phyloP scores from a whole-genome alignment of 2,329 filamentous ascomycete species.

The Alternaria triticina region DNA sequence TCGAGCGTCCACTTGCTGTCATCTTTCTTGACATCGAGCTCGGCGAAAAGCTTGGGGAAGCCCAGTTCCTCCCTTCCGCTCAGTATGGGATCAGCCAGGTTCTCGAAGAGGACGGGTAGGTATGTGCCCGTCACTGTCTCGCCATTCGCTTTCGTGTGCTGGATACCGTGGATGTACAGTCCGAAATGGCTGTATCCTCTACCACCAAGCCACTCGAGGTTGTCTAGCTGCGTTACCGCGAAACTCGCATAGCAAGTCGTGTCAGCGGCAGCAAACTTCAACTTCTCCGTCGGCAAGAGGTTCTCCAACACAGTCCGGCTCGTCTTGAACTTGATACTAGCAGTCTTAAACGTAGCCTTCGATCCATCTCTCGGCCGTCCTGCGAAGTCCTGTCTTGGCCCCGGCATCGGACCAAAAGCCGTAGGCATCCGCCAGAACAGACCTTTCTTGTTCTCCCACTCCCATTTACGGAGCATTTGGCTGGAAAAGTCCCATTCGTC shows the following conservation, averaged over 20 bases:
- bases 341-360: conserved; percentile 45
- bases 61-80: conserved; percentile 67
- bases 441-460: conserved; percentile 52
- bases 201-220: conserved; percentile 68
- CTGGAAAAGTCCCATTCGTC: conserved; percentile 64
- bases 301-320: conserved; percentile 51
- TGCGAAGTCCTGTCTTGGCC: conserved; percentile 44
- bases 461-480: conserved; percentile 59
- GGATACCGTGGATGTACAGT: conserved; percentile 67
- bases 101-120: conserved; percentile 65
- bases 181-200: conserved; percentile 64
- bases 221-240: conserved; percentile 47
- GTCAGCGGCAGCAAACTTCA: conserved; percentile 47
- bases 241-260: conserved; percentile 51
- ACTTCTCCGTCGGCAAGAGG: conserved; percentile 46
- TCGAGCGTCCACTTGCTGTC: conserved; percentile 48
- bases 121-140: conserved; percentile 59
- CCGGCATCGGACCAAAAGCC: conserved; percentile 50
- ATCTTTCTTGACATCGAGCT: conserved; percentile 54
- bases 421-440: conserved; percentile 53
- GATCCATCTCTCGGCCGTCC: conserved; percentile 30
- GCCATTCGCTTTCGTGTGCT: conserved; percentile 61
- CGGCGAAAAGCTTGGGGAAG: conserved; percentile 65
- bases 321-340: conserved; percentile 50
- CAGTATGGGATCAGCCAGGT: conserved; percentile 64